phyloP scores from a whole-genome alignment of 257 asterid species.

The Knoxia roxburghii region DNA sequence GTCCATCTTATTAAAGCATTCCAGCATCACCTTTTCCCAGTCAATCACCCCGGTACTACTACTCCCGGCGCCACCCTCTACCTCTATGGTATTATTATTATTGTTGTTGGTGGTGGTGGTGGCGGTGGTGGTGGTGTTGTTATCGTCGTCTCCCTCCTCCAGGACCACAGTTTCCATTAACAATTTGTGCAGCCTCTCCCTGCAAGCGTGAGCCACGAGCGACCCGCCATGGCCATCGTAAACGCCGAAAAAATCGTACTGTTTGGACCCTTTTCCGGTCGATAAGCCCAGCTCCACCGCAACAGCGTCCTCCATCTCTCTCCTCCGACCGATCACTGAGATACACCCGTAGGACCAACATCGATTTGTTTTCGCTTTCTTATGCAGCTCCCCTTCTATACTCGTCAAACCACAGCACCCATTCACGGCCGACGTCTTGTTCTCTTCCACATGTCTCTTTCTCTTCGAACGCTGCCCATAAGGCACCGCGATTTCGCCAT shows the following conservation, averaged over 20 bases:
- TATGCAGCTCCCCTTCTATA: too few species aligned
- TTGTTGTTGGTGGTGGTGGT: too few species aligned
- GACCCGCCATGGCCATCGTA: conserved; percentile 83
- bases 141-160: conserved; percentile 12
- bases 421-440: background rate
- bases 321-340: conserved; percentile 56
- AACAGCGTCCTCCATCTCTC: conserved; percentile 77
- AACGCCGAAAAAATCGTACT: conserved; percentile 55
- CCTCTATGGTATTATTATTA: too few species aligned
- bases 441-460: background rate
- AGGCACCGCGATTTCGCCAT: background rate
- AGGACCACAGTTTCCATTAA: conserved; percentile 13
- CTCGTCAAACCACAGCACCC: background rate
- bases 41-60: conserved; percentile 15
- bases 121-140: too few species aligned
- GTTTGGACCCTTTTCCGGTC: conserved; percentile 28
- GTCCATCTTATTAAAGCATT: conserved; percentile 53
- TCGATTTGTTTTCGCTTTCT: background rate
- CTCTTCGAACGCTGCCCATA: background rate
- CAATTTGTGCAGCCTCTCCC: conserved; percentile 44
- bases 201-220: conserved; percentile 55
- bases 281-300: conserved; percentile 40
- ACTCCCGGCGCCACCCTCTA: background rate
- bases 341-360: conserved; percentile 34
- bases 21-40: conserved; percentile 55